These are phyloP conservation scores for Pythium pectinolyticum DNA, from an alignment of 352 stramenopile genomes.

Conservation along the genomic window DNA sequence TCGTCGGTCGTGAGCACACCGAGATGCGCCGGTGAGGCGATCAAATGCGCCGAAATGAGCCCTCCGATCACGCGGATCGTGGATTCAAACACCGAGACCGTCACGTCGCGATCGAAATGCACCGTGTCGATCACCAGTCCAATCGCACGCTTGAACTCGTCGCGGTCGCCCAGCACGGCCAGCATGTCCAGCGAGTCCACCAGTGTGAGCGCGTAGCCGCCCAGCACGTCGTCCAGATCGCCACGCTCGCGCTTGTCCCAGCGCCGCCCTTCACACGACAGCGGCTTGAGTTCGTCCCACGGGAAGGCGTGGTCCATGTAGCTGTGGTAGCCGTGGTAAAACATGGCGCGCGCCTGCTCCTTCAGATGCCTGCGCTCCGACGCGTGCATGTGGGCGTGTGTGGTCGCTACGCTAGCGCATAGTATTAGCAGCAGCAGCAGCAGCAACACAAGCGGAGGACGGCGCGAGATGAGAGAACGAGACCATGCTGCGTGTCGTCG, in stretches of 20 bases:
- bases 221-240: conserved; percentile 84
- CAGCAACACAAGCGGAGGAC: background rate
- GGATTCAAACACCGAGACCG: conserved; percentile 92
- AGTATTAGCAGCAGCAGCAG: background rate
- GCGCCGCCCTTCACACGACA: conserved; percentile 71
- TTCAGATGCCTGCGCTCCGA: conserved; percentile 67
- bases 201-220: conserved; percentile 82
- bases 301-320: conserved; percentile 89
- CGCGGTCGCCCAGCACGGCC: conserved; percentile 76
- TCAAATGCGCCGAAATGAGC: conserved; percentile 89
- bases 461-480: background rate
- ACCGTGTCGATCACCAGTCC: conserved; percentile 57
- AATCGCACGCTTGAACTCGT: conserved; percentile 75
- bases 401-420: background rate
- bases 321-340: conserved; percentile 86
- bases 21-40: conserved; percentile 62
- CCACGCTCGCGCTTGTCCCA: conserved; percentile 81
- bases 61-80: conserved; percentile 92
- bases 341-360: conserved; percentile 83
- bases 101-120: conserved; percentile 86
- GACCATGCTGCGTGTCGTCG: background rate
- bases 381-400: conserved; percentile 53
- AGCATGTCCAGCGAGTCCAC: conserved; percentile 91
- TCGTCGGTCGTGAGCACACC: conserved; percentile 52
- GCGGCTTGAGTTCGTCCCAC: conserved; percentile 86